Evolutionary conservation across 1,284 basidiomycete species (phyloP), one percentile per base, ranked within the genome.

Genomic region (Puccinia polysora): DNA sequence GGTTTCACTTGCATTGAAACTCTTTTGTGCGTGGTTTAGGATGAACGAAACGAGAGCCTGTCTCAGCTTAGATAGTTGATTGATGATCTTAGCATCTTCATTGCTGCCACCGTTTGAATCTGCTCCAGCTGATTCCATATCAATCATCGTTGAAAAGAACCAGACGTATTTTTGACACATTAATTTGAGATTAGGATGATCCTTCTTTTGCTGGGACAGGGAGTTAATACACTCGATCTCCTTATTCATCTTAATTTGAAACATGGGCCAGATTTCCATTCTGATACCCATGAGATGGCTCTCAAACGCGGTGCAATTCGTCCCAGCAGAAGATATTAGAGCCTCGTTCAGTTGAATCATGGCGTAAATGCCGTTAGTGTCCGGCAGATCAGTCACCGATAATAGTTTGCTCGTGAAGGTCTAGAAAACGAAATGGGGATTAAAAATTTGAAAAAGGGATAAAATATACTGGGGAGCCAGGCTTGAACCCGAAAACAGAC

Each of bases 341-440:
- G 25, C 47, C 36, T 73, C 53, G 58, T 73, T 73, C 32, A 73
- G 38, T 67, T 60, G 47, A 12, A 73, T 64, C 71, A 73, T 73
- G 18, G 63, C 56, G 43, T 67, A 73, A 43, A 73, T 55, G 45
- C 64, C 53, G 28, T 56, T 40, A 7, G 65, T 65, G 52, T 64
- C 56, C n/a, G 50, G 43, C 4, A 52, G 49, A 45, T 52, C 63
- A 38, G 34, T 65, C 47, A 38, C 34, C 18, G 63, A 36, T 20
- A 73, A 38, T 28, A 73, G 40, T 45, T 23, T 67, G 28, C 18
- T 25, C 23, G 71, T 73, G 52, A 73, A 73, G 18, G 47, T 73
- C 71, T 73, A 38, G n/a, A 15, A 53, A 45, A n/a, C 14, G 15
- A 43, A 49, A 50, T 15, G 25, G 12, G 50, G 49, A 58, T 12